Evolutionary conservation across 352 stramenopile species (phyloP), one percentile per base, ranked within the genome.

Genomic region (Globisporangium sylvaticum): DNA sequence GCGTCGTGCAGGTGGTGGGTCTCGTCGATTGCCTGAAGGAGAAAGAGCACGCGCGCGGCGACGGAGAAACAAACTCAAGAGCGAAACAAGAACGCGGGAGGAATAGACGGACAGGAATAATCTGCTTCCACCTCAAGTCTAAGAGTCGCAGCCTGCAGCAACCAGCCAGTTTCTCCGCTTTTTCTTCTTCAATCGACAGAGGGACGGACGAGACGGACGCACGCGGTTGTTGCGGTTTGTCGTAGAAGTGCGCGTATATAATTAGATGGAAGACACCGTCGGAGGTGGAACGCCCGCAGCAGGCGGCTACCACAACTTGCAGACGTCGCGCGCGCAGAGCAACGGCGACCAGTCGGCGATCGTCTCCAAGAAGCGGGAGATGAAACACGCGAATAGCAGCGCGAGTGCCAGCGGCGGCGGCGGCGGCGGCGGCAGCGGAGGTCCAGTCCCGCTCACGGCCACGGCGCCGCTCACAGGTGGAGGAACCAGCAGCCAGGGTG

Each of bases 291-390:
- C 62, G 50, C 62, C 62, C n/a, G 62, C 24, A 34, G 62, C 62
- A 27, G 31, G 62, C 62, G 62, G 54, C 50, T 79, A 79, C 64
- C 66, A 74, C 55, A 69, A 54, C 32, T 64, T 79, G 37, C 69
- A 79, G 55, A 79, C 72, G 58, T 79, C 72, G 31, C 72, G 72
- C 64, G 72, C 72, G 12, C 60, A 66, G 37, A 52, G 22, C 62
- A 52, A 37, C 48, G 42, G 37, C 52, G 54, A 55, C 15, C 53
- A 53, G 24, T 44, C 34, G 27, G 52, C 18, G 31, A 25, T n/a
- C 29, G 48, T 57, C 24, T 25, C 24, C 12, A 67, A 59, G 39
- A 60, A 60, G 62, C 52, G 29, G 8, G 58, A 64, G 58, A 67
- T 67, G 62, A 67, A 67, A 12, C 62, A 67, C 48, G 54, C 62